phyloP scores from a whole-genome alignment of 2,329 filamentous ascomycete species.

The Cytospora leucostoma region DNA sequence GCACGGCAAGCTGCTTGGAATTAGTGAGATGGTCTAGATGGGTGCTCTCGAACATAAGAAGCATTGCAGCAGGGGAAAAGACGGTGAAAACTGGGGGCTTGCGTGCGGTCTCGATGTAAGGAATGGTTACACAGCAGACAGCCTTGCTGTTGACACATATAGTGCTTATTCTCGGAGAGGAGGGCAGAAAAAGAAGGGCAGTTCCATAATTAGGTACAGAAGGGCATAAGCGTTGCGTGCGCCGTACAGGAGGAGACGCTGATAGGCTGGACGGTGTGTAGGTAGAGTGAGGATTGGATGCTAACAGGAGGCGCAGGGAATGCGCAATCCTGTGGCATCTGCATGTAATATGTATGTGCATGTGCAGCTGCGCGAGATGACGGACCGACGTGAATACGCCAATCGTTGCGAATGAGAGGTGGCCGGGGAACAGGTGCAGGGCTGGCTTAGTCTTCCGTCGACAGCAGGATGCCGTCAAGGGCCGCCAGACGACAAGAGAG shows the following conservation, averaged over 20 bases:
- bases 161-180: background rate
- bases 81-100: constrained; percentile 7
- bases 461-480: background rate
- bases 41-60: constrained; percentile 20
- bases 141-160: background rate
- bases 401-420: background rate
- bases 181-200: constrained; percentile 2
- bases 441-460: background rate
- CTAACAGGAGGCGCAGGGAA: background rate
- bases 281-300: background rate
- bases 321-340: background rate
- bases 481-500: background rate
- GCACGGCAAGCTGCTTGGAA: constrained; percentile 23
- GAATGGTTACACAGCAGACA: constrained; percentile 20
- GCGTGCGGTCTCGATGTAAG: constrained; percentile 21
- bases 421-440: background rate
- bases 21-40: constrained; percentile 20
- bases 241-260: background rate
- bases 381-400: background rate
- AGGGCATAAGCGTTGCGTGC: background rate
- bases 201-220: constrained; percentile 23
- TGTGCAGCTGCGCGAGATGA: background rate
- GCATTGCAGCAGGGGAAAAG: constrained; percentile 5
- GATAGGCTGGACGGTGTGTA: background rate
- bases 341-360: background rate